Base-by-base conservation (phyloP, 1,139 yeast species). In the Schwanniomyces etchellsii region DNA sequence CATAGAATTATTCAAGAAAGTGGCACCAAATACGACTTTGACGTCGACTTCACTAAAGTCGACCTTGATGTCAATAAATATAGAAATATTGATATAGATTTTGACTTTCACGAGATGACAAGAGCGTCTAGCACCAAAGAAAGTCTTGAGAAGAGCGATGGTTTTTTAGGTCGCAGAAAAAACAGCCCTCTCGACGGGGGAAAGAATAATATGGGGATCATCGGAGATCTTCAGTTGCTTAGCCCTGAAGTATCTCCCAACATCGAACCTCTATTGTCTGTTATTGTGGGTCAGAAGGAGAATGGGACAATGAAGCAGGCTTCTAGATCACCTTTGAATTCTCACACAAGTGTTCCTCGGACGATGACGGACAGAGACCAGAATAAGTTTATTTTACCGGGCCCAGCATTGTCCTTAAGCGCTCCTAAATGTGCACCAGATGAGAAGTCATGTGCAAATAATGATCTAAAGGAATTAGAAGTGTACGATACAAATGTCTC, bases 61-160 rank as follows among this genome's bases (percentile, higher is more conserved):
- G 77, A 75, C 14, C 57, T 78, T 14, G 71, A 77, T 45, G 72
- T 79, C 16, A 78, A 76, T 38, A 63, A 59, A 27, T 77, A 77
- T 45, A 61, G 85, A 44, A 65, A 77, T 42, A 68, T 77, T 23
- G 81, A 75, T 34, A 58, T 57, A 30, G 81, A 75, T 2, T 77
- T 69, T 43, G 61, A 62, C 41, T 77, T 77, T 43, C 64, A 63
- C 32, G 52, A 55, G n/a, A 52, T 58, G 21, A 7, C n/a, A 18
- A 18, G n/a, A n/a, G n/a, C n/a, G n/a, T n/a, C n/a, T n/a, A n/a
- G n/a, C n/a, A n/a, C n/a, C n/a, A n/a, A n/a, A n/a, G n/a, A n/a
- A n/a, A n/a, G n/a, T n/a, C n/a, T n/a, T n/a, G n/a, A n/a, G n/a
- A n/a, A n/a, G n/a, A n/a, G n/a, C n/a, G n/a, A n/a, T n/a, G n/a